Conservation (phyloP, 2,329 filamentous ascomycete species). For the Aspergillus vadensis region DNA sequence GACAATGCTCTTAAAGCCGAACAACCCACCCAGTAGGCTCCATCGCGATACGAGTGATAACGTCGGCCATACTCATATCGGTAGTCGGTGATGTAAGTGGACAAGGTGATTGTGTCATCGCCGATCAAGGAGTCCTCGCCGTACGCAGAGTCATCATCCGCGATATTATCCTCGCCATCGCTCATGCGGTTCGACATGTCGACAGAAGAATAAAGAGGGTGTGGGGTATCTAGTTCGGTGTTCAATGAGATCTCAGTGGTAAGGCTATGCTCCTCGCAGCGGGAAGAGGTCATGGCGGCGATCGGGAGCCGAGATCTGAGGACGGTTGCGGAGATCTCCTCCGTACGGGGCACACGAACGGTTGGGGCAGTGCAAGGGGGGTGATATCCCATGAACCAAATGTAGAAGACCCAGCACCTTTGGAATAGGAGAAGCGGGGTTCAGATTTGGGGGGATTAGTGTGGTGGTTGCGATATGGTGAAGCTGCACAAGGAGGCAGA, state of each 20-base stretch:
- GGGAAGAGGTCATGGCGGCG: constrained; percentile 10
- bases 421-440: background rate
- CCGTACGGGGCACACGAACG: constrained; percentile 4
- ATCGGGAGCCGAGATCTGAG: constrained; percentile 6
- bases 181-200: background rate
- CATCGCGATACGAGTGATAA: constrained; percentile 37
- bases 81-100: constrained; percentile 33
- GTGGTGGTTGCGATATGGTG: background rate
- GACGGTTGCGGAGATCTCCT: constrained; percentile 9
- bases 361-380: background rate
- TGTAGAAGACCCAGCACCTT: background rate
- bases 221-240: background rate
- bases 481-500: background rate
- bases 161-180: constrained; percentile 10
- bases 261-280: constrained; percentile 2
- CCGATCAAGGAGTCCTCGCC: constrained; percentile 23
- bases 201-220: background rate
- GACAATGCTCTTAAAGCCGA: background rate
- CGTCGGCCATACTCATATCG: constrained; percentile 34
- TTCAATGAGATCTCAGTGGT: background rate
- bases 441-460: background rate
- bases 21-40: constrained; percentile 26
- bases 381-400: background rate
- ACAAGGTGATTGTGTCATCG: constrained; percentile 31
- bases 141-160: constrained; percentile 23